Evolutionary conservation across 176 grass and related monocot genomes (phyloP), one percentile per base, ranked within the genome.

Genomic region (Oryza glaberrima): DNA sequence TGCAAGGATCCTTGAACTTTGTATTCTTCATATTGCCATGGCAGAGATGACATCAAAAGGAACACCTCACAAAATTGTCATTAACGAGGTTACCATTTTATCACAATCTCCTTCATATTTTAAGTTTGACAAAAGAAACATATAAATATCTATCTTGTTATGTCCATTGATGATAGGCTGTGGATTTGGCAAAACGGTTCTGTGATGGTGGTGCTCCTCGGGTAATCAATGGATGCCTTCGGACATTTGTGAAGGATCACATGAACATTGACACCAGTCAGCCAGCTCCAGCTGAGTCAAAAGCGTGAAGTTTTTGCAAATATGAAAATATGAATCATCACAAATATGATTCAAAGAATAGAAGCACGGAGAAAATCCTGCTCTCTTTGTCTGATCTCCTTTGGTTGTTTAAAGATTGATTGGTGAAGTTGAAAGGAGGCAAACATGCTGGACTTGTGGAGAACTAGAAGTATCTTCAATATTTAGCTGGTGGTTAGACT

Each of bases 11-110:
- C 83, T 98, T 81, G 96, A 98, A 80, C 81, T 98, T 25, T 98
- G 96, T 78, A 95, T 98, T 83, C 89, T 98, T 54, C 96, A 95
- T 91, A 92, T 95, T 87, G 89, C 96, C 73, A 98, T 98, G 96
- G 96, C 96, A 72, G 96, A 98, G 83, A 98, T 98, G 79, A 85
- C 89, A 89, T 83, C 88, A 7, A 90, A 90, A 82, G 85, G 83
- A 95, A 95, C 96, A 56, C 88, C 91, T 45, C 96, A 95, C 81
- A 92, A 95, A 90, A 89, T 95, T 72, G 93, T 93, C 69, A 98
- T 95, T 47, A 98, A 98, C 56, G 96, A 98, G 93, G 93, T 92
- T 52, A 11, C 19, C 82, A 41, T 83, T 85, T 67, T 69, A 48
- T 46, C 40, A 9, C n/a, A 6, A 5, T 44, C 3, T 47, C 8